Evolutionary conservation across 176 grass and related monocot species (phyloP).

Genomic region (Tuctoria greenei): DNA sequence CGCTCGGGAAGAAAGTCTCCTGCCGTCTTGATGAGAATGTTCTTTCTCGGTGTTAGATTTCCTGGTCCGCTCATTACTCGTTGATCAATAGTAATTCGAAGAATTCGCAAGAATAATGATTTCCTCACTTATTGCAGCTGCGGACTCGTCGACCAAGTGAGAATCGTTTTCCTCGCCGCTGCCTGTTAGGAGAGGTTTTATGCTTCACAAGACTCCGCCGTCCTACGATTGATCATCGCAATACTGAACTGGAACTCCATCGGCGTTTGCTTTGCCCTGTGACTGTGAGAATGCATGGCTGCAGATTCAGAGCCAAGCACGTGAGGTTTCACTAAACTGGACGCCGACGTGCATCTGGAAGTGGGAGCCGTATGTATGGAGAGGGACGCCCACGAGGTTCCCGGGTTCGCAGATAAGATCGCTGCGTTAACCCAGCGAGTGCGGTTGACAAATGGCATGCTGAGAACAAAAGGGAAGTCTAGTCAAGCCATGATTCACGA

Average conservation of each 20-base stretch:
- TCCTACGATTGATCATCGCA: not conserved
- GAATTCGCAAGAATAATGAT: too few relatives aligned
- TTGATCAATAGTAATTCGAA: too few relatives aligned
- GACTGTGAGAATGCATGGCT: not conserved
- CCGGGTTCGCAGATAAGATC: constrained; percentile 21
- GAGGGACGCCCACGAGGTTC: constrained; percentile 25
- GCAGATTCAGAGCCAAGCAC: not conserved
- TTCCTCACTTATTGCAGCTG: too few relatives aligned
- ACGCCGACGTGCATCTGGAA: constrained; percentile 15
- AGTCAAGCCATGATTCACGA: not conserved
- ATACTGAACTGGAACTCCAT: not conserved
- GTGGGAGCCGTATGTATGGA: too few relatives aligned
- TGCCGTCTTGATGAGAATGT: not conserved
- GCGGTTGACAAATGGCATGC: not conserved
- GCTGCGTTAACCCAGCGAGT: not conserved
- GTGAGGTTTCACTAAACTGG: constrained; percentile 30
- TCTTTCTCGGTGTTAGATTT: too few relatives aligned
- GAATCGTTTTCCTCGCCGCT: not conserved
- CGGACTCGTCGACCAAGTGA: too few relatives aligned
- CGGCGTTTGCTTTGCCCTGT: not conserved
- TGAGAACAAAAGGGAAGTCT: not conserved
- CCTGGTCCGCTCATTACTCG: too few relatives aligned
- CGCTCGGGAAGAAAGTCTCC: too few relatives aligned
- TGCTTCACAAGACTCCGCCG: not conserved
- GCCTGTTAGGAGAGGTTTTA: not conserved